Conservation (phyloP, 1,139 yeast genomes). For the Yamadazyma songkhlaensis region DNA sequence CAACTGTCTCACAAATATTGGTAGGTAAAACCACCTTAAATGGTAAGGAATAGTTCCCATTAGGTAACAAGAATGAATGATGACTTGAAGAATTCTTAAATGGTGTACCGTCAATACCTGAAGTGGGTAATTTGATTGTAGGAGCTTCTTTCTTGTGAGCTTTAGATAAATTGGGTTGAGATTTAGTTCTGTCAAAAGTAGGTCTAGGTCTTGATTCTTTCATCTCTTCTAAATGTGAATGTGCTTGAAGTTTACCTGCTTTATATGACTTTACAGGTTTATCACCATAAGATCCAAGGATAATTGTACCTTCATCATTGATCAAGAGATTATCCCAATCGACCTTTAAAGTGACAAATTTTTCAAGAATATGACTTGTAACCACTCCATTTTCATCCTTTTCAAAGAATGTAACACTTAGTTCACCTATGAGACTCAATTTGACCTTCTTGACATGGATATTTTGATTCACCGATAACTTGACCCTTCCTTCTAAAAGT, state of each 20-base stretch:
- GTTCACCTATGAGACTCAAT: conserved; percentile 51
- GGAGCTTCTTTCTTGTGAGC: conserved; percentile 5
- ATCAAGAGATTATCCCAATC: conserved; percentile 61
- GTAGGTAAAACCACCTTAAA: conserved; percentile 57
- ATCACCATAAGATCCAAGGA: conserved; percentile 44
- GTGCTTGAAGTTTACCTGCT: conserved; percentile 2
- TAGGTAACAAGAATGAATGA: conserved; percentile 49
- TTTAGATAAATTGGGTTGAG: conserved; percentile 16
- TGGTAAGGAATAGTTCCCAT: conserved; percentile 68
- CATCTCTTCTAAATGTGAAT: not conserved
- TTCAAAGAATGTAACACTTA: conserved; percentile 52
- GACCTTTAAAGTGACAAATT: conserved; percentile 47
- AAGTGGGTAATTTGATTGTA: conserved; percentile 26
- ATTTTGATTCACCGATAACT: conserved; percentile 52
- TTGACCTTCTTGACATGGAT: conserved; percentile 46
- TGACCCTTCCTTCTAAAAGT: conserved; percentile 54
- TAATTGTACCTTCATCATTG: conserved; percentile 42
- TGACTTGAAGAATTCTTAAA: conserved; percentile 24
- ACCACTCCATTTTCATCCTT: conserved; percentile 31
- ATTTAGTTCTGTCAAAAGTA: conserved; percentile 17
- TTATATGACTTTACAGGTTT: conserved; percentile 18
- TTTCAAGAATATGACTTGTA: conserved; percentile 47
- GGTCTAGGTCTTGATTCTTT: conserved; percentile 15
- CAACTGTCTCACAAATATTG: conserved; percentile 63
- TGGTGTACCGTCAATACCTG: conserved; percentile 48